Conservation (phyloP, 805 yeast species). For the Schwanniomyces occidentalis region DNA sequence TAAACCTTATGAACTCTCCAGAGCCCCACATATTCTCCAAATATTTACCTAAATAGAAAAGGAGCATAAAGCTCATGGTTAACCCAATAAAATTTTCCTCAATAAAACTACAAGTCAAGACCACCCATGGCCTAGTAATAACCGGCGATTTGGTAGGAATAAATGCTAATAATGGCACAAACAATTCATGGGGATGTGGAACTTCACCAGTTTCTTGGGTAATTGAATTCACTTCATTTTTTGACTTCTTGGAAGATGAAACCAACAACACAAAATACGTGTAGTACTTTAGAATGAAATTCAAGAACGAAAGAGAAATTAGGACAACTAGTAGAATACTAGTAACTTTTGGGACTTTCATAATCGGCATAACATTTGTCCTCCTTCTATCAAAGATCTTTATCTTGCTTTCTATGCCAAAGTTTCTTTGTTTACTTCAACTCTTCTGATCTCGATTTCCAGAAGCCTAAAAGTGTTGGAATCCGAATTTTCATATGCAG, state of each 20-base stretch:
- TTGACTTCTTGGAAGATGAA: conserved; percentile 25
- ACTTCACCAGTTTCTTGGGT: conserved; percentile 35
- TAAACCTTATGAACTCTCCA: conserved; percentile 50
- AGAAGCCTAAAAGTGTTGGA: too few relatives aligned
- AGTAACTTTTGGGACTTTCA: conserved; percentile 36
- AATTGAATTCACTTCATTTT: conserved; percentile 21
- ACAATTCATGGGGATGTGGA: conserved; percentile 47
- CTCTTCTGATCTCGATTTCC: too few relatives aligned
- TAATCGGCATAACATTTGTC: conserved; percentile 10
- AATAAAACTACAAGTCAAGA: conserved; percentile 47
- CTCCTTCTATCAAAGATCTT: too few relatives aligned
- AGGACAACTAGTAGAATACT: conserved; percentile 35
- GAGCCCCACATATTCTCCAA: conserved; percentile 68
- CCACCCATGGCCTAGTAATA: conserved; percentile 49
- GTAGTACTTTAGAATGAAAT: conserved; percentile 36
- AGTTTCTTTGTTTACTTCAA: too few relatives aligned
- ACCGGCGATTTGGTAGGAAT: conserved; percentile 46
- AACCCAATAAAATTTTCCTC: conserved; percentile 45
- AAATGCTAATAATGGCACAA: conserved; percentile 51
- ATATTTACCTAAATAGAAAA: conserved; percentile 59
- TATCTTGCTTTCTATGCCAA: too few relatives aligned
- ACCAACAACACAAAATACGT: conserved; percentile 37
- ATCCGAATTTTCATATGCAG: too few relatives aligned
- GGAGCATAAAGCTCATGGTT: conserved; percentile 32
- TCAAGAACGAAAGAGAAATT: conserved; percentile 29